Conservation (phyloP, 768 basidiomycete genomes). For the Auriscalpium microsporum region DNA sequence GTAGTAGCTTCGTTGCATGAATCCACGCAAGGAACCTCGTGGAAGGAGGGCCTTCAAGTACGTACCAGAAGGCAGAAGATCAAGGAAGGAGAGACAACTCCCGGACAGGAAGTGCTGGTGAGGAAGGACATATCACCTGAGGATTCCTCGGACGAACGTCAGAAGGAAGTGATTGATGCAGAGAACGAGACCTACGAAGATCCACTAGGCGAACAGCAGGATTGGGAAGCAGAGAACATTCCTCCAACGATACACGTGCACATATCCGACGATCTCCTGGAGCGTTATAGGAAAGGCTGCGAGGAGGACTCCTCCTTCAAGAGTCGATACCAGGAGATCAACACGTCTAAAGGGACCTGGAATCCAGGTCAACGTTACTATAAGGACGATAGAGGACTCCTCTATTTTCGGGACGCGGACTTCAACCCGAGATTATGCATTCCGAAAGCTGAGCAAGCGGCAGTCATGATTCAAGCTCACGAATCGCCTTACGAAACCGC, state of each 20-base stretch:
- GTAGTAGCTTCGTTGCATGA: too few species aligned
- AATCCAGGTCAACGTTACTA: conserved; percentile 3
- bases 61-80: too few species aligned
- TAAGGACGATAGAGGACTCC: conserved; percentile 7
- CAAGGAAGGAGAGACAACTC: too few species aligned
- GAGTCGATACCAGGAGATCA: neutral
- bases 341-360: neutral
- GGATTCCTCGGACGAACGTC: too few species aligned
- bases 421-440: conserved; percentile 12
- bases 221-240: neutral
- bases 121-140: too few species aligned
- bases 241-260: neutral
- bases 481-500: conserved; percentile 5
- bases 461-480: conserved; percentile 1
- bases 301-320: neutral
- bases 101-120: too few species aligned
- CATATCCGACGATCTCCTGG: neutral
- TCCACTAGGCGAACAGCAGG: neutral
- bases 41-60: too few species aligned
- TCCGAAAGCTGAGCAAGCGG: neutral
- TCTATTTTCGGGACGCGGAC: conserved; percentile 15
- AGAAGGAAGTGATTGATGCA: too few species aligned
- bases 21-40: too few species aligned
- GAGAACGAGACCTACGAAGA: neutral
- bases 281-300: neutral